phyloP scores from a whole-genome alignment of 331 rosid genomes.

The Arachis monticola region DNA sequence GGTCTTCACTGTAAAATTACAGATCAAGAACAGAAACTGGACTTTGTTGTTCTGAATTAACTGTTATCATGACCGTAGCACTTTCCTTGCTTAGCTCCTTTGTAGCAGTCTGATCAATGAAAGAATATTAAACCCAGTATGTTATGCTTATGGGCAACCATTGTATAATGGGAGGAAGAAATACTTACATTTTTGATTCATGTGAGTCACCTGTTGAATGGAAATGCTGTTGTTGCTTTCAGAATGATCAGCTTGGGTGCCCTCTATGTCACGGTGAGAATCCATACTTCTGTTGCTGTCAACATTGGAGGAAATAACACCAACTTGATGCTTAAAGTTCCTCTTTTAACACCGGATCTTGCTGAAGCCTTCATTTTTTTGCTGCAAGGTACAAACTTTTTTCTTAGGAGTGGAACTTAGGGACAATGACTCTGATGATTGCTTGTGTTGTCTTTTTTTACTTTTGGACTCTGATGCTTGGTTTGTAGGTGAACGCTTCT shows the following conservation, averaged over 20 bases:
- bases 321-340: slow-evolving; percentile 46
- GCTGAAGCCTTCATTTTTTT: slow-evolving; percentile 43
- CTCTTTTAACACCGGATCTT: slow-evolving; percentile 41
- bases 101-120: slow-evolving; percentile 53
- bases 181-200: slow-evolving; percentile 54
- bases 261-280: slow-evolving; percentile 46
- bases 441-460: slow-evolving; percentile 56
- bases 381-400: slow-evolving; percentile 48
- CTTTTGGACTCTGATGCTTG: slow-evolving; percentile 57
- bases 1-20: slow-evolving; percentile 78
- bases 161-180: slow-evolving; percentile 29
- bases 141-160: slow-evolving; percentile 8
- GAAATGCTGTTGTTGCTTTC: slow-evolving; percentile 35
- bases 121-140: slow-evolving; percentile 29
- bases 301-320: slow-evolving; percentile 51
- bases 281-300: slow-evolving; percentile 47
- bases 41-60: slow-evolving; percentile 80
- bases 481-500: slow-evolving; percentile 58
- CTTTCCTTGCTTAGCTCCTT: slow-evolving; percentile 45
- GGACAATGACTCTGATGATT: slow-evolving; percentile 49
- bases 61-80: slow-evolving; percentile 47
- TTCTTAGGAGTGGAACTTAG: slow-evolving; percentile 51
- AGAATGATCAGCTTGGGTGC: slow-evolving; percentile 44
- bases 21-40: slow-evolving; percentile 97
- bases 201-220: slow-evolving; percentile 41